phyloP scores from a whole-genome alignment of 2,329 filamentous ascomycete genomes.

The Celoporthe dispersa region DNA sequence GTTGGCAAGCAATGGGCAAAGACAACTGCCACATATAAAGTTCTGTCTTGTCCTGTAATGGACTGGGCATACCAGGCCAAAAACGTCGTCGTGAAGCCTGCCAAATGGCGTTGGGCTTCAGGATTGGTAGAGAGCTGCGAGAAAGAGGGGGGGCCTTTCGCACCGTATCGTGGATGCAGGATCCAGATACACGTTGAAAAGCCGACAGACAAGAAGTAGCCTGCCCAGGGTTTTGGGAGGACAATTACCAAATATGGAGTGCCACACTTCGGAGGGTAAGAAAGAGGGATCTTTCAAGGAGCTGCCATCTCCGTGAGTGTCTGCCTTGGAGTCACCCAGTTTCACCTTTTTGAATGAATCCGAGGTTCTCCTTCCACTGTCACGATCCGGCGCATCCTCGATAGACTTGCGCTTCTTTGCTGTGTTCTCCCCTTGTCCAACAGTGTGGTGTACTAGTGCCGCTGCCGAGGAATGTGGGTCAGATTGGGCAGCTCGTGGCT shows the following conservation, averaged over 20 bases:
- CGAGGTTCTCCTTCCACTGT: not conserved
- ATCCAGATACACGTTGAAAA: conserved; percentile 66
- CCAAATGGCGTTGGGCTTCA: conserved; percentile 72
- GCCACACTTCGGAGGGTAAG: conserved; percentile 69
- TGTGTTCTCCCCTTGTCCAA: conserved; percentile 32
- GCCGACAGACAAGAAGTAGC: conserved; percentile 69
- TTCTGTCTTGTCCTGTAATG: conserved; percentile 68
- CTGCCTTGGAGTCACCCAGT: conserved; percentile 29
- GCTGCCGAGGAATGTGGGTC: conserved; percentile 6
- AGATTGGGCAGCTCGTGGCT: conserved; percentile 9
- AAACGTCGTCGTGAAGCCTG: conserved; percentile 67
- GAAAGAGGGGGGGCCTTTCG: conserved; percentile 39
- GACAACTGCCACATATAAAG: conserved; percentile 77
- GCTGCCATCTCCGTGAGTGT: conserved; percentile 18
- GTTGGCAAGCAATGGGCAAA: conserved; percentile 67
- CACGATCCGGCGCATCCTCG: conserved; percentile 22
- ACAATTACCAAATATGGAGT: conserved; percentile 70
- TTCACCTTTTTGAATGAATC: conserved; percentile 37
- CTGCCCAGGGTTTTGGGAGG: conserved; percentile 66
- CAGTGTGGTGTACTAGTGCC: conserved; percentile 29
- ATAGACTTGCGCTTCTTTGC: conserved; percentile 38
- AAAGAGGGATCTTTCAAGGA: conserved; percentile 35
- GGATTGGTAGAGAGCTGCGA: conserved; percentile 39
- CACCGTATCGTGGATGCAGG: conserved; percentile 43
- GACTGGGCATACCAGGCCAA: conserved; percentile 70